Conservation (phyloP, 1,284 basidiomycete species). For the Exobasidium rhododendri region DNA sequence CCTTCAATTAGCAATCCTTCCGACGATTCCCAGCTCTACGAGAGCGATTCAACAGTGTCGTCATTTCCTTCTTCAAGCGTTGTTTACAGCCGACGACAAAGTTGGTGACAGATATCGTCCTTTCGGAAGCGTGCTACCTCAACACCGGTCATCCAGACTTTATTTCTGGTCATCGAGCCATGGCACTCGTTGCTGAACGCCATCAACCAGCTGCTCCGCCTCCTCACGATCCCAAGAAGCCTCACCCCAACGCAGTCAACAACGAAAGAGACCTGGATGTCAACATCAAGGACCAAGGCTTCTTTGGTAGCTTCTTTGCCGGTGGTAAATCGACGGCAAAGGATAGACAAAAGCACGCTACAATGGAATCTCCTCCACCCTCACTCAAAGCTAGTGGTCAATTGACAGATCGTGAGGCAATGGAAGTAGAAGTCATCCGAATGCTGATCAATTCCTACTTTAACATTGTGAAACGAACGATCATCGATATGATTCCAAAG, state of each 20-base stretch:
- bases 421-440: conserved; percentile 99
- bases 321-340: conserved; percentile 60
- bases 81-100: conserved; percentile 92
- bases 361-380: conserved; percentile 84
- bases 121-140: conserved; percentile 61
- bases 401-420: conserved; percentile 87
- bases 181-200: conserved; percentile 77
- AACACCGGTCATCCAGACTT: conserved; percentile 99
- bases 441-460: conserved; percentile 58
- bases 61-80: conserved; percentile 92
- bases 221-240: conserved; percentile 27
- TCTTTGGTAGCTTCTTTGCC: conserved; percentile 92
- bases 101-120: conserved; percentile 85
- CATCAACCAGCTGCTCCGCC: conserved; percentile 59
- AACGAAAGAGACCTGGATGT: conserved; percentile 92
- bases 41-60: conserved; percentile 88
- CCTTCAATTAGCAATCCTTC: conserved; percentile 74
- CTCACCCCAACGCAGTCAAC: conserved; percentile 65
- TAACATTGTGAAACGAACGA: conserved; percentile 80
- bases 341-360: conserved; percentile 68
- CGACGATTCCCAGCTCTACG: conserved; percentile 88
- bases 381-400: conserved; percentile 88
- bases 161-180: conserved; percentile 92
- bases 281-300: conserved; percentile 74
- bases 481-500: conserved; percentile 97